Evolutionary conservation across 306 rosid genomes (phyloP).

Genomic region (Ammopiptanthus mongolicus): DNA sequence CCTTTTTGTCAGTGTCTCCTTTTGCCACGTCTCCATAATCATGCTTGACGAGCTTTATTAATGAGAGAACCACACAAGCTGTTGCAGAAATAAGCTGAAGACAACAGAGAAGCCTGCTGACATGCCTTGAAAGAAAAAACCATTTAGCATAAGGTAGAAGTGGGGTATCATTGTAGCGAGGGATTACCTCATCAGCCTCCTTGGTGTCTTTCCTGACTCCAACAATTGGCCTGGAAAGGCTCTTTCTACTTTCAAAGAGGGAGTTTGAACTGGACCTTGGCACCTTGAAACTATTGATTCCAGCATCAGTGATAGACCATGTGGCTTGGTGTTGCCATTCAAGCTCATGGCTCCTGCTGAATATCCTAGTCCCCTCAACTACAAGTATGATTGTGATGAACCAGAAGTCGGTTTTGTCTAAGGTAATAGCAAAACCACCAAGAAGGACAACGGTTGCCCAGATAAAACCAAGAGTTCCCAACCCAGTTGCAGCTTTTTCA

Average conservation of each 20-base stretch:
- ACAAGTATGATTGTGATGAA: constrained; percentile 67
- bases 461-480: constrained; percentile 80
- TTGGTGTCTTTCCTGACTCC: constrained; percentile 13
- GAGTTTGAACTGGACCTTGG: constrained; percentile 42
- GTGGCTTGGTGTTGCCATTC: constrained; percentile 91
- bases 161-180: constrained; percentile 32
- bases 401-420: constrained; percentile 72
- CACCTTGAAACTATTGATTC: constrained; percentile 45
- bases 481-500: constrained; percentile 73
- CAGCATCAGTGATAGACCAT: constrained; percentile 59
- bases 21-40: constrained; percentile 56
- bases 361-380: constrained; percentile 71
- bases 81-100: constrained; percentile 76
- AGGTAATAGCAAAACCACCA: constrained; percentile 76
- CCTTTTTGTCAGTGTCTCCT: constrained; percentile 64
- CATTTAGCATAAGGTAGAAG: constrained; percentile 60
- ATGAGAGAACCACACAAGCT: constrained; percentile 68
- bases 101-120: constrained; percentile 76
- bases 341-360: constrained; percentile 84
- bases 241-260: constrained; percentile 24
- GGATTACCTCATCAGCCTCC: not conserved
- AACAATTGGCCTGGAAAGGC: constrained; percentile 35
- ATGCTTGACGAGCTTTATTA: constrained; percentile 51
- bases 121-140: constrained; percentile 58
- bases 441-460: constrained; percentile 94